phyloP scores from a whole-genome alignment of 2,329 filamentous ascomycete genomes.

The Sclerotinia minor region DNA sequence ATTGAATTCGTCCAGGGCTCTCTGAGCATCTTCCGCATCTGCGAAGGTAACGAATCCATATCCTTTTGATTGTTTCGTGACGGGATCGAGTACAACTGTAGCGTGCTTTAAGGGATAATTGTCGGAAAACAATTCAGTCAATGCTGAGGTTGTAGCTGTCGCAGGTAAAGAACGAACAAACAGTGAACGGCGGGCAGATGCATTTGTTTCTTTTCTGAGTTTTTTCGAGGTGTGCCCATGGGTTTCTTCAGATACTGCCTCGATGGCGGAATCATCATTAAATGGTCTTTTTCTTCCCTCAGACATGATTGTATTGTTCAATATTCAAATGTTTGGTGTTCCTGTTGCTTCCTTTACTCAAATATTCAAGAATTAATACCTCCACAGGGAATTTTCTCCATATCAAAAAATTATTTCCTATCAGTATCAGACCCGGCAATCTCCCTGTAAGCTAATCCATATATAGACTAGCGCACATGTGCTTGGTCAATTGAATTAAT shows the following conservation, averaged over 20 bases:
- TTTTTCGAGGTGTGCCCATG: constrained; percentile 52
- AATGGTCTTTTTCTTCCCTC: constrained; percentile 37
- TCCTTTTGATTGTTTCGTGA: constrained; percentile 83
- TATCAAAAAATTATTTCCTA: constrained; percentile 24
- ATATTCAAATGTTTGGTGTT: neutral
- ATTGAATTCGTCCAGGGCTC: constrained; percentile 79
- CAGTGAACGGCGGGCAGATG: constrained; percentile 61
- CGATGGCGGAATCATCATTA: constrained; percentile 30
- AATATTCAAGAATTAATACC: neutral
- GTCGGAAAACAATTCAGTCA: constrained; percentile 90
- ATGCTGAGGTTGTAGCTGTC: constrained; percentile 73
- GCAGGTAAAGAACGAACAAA: constrained; percentile 87
- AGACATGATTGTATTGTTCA: constrained; percentile 26
- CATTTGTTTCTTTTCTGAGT: constrained; percentile 56
- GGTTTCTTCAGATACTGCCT: constrained; percentile 27
- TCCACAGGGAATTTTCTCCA: constrained; percentile 18
- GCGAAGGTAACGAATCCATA: constrained; percentile 98
- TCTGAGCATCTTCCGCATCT: constrained; percentile 83
- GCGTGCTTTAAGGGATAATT: constrained; percentile 95
- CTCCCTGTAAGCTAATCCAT: neutral
- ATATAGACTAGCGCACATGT: neutral
- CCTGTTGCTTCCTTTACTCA: neutral
- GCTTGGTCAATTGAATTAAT: neutral
- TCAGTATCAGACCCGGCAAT: constrained; percentile 7
- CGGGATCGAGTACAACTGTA: constrained; percentile 82